Evolutionary conservation across 768 basidiomycete species (phyloP), one percentile per base, ranked within the genome.

Genomic region (Lentinula lateritia): DNA sequence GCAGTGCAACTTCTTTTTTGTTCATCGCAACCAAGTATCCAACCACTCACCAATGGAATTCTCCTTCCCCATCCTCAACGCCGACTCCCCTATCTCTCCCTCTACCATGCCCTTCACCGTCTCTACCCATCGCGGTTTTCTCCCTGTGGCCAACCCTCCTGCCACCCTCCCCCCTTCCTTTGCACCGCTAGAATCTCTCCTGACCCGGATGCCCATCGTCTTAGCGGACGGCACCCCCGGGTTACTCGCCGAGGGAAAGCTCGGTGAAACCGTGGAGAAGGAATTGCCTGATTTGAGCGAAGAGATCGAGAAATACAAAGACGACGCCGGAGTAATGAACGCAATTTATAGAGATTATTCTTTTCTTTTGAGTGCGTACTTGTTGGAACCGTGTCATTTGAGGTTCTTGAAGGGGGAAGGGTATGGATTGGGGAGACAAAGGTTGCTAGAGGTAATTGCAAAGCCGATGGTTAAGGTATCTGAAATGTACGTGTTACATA

Each of bases 201-300:
- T 74, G 15, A 36, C 64, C 28, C 68, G 71, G 38, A 72, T 73
- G 70, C 69, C 73, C n/a, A 69, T 74, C 61, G 66, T 66, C 55
- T 66, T 58, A 7, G 64, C 68, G 34, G 65, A 71, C 43, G 72
- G 73, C n/a, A 56, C 68, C 12, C 66, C 67, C 16, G 73, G 73
- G 13, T 64, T 74, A 6, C 69, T 74, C 35, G 68, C 71, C 15
- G 54, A 61, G 1, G 66, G 66, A 43, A 60, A 66, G 41, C 66
- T 74, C 9, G 72, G 72, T 6, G 70, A 71, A 34, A 64, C 71
- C 2, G 71, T 72, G 28, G 54, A 64, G 50, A 63, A 52, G 10
- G 70, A 72, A 53, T 62, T 74, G 20, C 67, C 67, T 9, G 69
- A 69, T 39, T 62, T 69, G 28, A 61, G 61, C 6, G 58, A 52